These are phyloP conservation scores for Thalassiosira profunda DNA, from an alignment of 108 stramenopile species.

Conservation along the genomic window DNA sequence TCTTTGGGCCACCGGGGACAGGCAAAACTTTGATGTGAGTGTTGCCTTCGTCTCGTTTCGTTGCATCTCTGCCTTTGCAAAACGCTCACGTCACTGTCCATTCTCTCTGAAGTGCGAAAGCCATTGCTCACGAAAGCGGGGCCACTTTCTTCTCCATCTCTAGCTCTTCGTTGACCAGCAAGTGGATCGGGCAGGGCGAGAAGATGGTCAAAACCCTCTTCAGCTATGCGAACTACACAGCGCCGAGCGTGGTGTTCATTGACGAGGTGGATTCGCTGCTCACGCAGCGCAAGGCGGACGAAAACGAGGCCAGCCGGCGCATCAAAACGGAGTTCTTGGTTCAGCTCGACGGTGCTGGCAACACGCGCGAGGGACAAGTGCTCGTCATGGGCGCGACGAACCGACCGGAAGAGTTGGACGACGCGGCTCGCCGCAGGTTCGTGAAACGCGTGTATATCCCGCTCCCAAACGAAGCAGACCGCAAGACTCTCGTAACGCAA, in stretches of 20 bases:
- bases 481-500: conserved; percentile 73
- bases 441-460: conserved; percentile 96
- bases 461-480: conserved; percentile 84
- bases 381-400: conserved; percentile 99
- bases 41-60: background rate
- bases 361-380: conserved; percentile 83
- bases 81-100: background rate
- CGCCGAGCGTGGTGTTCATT: conserved; percentile 94
- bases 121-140: conserved; percentile 96
- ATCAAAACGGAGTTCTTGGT: conserved; percentile 97
- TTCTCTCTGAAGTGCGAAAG: conserved; percentile 92
- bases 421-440: conserved; percentile 97
- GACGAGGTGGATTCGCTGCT: conserved; percentile 98
- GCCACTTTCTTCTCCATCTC: conserved; percentile 99
- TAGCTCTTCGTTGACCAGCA: conserved; percentile 97
- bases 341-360: conserved; percentile 93
- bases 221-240: conserved; percentile 93
- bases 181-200: conserved; percentile 99
- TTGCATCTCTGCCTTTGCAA: background rate
- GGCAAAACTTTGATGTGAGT: conserved; percentile 6
- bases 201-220: conserved; percentile 97
- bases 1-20: conserved; percentile 78
- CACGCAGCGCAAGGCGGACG: conserved; percentile 90
- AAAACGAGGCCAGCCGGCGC: conserved; percentile 95
- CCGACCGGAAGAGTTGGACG: conserved; percentile 98